Evolutionary conservation across 495 filamentous ascomycete genomes (phyloP), one percentile per base, ranked within the genome.

Genomic region (Penicillium coffeae): DNA sequence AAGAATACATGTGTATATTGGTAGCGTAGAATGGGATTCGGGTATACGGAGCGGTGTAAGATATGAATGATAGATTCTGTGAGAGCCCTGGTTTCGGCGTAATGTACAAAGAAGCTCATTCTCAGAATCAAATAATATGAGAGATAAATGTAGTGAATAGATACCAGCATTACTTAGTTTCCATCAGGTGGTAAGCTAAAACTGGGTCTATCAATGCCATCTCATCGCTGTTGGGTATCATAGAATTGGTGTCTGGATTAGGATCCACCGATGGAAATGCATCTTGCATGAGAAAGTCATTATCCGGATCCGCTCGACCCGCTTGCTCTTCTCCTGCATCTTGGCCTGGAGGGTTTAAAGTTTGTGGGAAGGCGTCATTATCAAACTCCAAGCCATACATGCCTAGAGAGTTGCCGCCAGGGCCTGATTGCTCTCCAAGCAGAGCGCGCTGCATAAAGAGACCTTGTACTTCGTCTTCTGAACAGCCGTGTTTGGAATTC

Each of bases 391-490:
- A 63, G n/a, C 72, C 72, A 43, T 73, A 73, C 8, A 75, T 71
- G 3, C 70, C 70, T 21, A 72, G 56, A 8, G 67, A 37, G 45
- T 64, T 69, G 7, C 57, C 59, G 2, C 59, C 58, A 13, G 59
- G 47, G 22, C 59, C 61, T 25, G 52, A 49, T 14, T 60, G 55
- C 15, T 71, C 68, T 8, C 62, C 52, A 18, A 74, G 50, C 13
- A 72, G 52, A 2, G 70, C 70, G 19, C 71, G 62, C 46, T 70
- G 65, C 54, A 67, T 63, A 48, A 74, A 73, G n/a, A 75, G 45
- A 18, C 69, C 65, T 12, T 75, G 66, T 34, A 81, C 73, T n/a
- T 79, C 71, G 20, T 75, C 69, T 37, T 79, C 75, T 8, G 61
- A 44, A 46, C 71, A 66, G 6, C 62, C 61, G 47, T 86, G 84